Percentiles rank a stretch among this genome's conserved stretches.
These are phyloP conservation scores for Cornus kousa DNA, from an alignment of 148 eudicot species.

Conservation along the genomic window DNA sequence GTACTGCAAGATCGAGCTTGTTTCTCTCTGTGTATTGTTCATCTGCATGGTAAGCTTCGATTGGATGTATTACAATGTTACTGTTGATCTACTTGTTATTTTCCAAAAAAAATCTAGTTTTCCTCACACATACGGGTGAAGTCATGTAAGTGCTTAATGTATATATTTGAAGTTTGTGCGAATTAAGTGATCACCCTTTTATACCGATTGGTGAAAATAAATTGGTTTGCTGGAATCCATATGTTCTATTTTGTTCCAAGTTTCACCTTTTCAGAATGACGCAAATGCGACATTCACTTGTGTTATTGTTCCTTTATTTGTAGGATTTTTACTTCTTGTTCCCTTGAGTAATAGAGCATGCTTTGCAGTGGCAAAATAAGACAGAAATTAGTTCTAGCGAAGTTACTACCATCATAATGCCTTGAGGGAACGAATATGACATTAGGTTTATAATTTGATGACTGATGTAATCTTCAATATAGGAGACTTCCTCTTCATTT, in stretches of 20 bases:
- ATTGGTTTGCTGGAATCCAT: background rate
- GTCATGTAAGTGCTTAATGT: background rate
- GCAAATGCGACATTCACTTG: background rate
- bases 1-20: slow-evolving; percentile 96
- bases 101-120: too few relatives aligned
- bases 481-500: background rate
- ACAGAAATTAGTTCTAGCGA: background rate
- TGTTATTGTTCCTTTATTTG: too few relatives aligned
- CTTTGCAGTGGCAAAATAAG: too few relatives aligned
- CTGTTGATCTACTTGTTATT: background rate
- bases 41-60: slow-evolving; percentile 82
- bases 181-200: background rate
- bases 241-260: background rate
- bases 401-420: background rate
- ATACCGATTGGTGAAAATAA: background rate
- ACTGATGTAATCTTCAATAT: background rate
- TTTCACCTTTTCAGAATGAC: background rate
- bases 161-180: background rate
- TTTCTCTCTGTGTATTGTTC: slow-evolving; percentile 84
- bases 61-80: background rate
- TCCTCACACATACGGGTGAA: background rate
- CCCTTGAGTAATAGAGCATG: background rate
- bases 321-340: too few relatives aligned
- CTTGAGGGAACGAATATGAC: background rate
- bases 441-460: background rate